Base-by-base conservation (phyloP, 2,329 filamentous ascomycete species). In the Cercospora beticola region DNA sequence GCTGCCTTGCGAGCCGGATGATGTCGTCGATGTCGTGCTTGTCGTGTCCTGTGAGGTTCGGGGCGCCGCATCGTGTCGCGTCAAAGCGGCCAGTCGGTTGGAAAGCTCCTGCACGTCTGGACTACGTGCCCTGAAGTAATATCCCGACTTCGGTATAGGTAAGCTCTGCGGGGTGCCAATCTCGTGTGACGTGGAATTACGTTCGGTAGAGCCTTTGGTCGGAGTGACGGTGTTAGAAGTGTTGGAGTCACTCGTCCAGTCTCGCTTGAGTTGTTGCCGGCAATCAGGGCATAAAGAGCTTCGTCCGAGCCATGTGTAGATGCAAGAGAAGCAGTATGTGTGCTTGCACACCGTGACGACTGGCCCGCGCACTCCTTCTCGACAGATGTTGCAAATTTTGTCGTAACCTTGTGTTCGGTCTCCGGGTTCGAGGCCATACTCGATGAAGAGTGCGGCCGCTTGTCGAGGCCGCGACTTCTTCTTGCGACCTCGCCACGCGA, bases 311-410 rank as follows among this genome's bases (percentile, higher is more conserved):
- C 66, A 66, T 21, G 67, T 49, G 46, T 69, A 31, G 16, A 69
- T 64, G 36, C 68, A 70, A 12, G 68, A 67, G 46, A 66, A 71
- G 60, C 68, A 72, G 46, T 68, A 70, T 2, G 58, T 59, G 58
- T 72, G 70, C 23, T 68, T 59, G 30, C 70, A 71, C 59, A 54
- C 30, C 16, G 70, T 72, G 8, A 69, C 60, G 12, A 71, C 70
- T 7, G 62, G 61, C 52, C 65, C 56, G 28, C 59, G 54, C 12
- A 66, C 57, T 28, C 30, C 40, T 14, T 66, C 65, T 33, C 67
- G 62, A 54, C 69, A 72, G 12, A 72, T 70, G 56, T 56, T 66
- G 63, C 70, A 72, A 10, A 65, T 59, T 16, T 59, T 61, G 46
- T 68, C 67, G 31, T 59, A 54, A 26, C 33, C 60, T 14, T 52